Percentiles rank a stretch among this genome's conserved stretches.
Conservation (phyloP, 768 basidiomycete genomes). For the Hericium alpestre region DNA sequence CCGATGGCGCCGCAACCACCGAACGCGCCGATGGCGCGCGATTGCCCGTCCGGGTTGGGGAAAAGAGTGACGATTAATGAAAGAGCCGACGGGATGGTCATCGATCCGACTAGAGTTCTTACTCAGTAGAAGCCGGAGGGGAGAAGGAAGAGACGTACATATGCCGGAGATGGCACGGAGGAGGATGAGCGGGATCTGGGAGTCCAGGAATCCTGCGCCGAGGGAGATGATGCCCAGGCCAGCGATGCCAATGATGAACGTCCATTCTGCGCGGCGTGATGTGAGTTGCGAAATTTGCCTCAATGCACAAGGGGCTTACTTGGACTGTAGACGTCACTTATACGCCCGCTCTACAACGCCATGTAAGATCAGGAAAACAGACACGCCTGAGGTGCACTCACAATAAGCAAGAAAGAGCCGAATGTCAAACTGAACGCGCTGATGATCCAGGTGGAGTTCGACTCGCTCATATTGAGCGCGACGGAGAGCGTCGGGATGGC, state of each 20-base stretch:
- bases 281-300: not conserved
- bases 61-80: conserved; percentile 36
- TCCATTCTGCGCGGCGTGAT: not conserved
- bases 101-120: conserved; percentile 23
- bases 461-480: conserved; percentile 16
- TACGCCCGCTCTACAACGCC: conserved; percentile 20
- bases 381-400: conserved; percentile 10
- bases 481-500: conserved; percentile 21
- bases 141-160: not conserved
- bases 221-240: not conserved
- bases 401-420: conserved; percentile 24
- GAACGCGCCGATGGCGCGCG: conserved; percentile 33
- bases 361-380: not conserved
- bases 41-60: conserved; percentile 32
- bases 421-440: conserved; percentile 27
- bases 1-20: conserved; percentile 36
- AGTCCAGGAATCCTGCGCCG: not conserved
- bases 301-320: conserved; percentile 11
- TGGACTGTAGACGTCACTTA: conserved; percentile 24
- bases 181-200: not conserved
- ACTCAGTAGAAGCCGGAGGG: not conserved
- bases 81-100: conserved; percentile 33
- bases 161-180: not conserved
- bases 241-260: not conserved
- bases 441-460: conserved; percentile 24